phyloP scores from a whole-genome alignment of 1,284 basidiomycete species.

The Stygiomarasmius scandens region DNA sequence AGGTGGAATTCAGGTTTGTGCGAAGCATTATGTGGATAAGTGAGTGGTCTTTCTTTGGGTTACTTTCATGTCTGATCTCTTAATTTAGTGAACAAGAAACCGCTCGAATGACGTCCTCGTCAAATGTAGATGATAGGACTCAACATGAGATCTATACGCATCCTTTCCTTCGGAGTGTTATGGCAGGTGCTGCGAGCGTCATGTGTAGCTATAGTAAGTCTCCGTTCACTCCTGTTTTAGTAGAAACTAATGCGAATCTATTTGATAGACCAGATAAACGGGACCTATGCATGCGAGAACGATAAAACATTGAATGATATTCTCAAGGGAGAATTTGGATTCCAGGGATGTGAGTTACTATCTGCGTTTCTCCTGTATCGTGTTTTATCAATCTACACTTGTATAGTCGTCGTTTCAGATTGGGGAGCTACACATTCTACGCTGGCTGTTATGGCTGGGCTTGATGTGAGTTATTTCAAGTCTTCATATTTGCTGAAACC shows the following conservation, averaged over 20 bases:
- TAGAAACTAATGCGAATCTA: no score
- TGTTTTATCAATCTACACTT: not conserved
- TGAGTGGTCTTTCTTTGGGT: not conserved
- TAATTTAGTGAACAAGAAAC: slow-evolving; percentile 17
- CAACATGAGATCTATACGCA: slow-evolving; percentile 21
- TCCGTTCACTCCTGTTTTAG: no score
- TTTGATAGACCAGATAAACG: slow-evolving; percentile 67
- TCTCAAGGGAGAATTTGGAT: slow-evolving; percentile 79
- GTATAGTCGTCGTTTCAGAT: slow-evolving; percentile 16
- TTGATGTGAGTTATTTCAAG: slow-evolving; percentile 12
- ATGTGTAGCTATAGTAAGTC: slow-evolving; percentile 74
- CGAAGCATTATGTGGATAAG: slow-evolving; percentile 67
- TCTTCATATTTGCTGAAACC: not conserved
- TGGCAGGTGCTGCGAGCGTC: slow-evolving; percentile 70
- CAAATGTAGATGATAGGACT: slow-evolving; percentile 21
- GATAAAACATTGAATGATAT: slow-evolving; percentile 74
- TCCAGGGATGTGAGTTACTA: slow-evolving; percentile 64
- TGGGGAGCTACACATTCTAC: slow-evolving; percentile 23
- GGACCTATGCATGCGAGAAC: slow-evolving; percentile 81
- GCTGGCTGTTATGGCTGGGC: slow-evolving; percentile 16
- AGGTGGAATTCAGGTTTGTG: slow-evolving; percentile 74
- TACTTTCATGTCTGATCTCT: not conserved
- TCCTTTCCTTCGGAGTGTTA: slow-evolving; percentile 20
- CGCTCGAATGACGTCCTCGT: slow-evolving; percentile 11
- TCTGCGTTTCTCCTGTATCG: not conserved